Base-by-base conservation (phyloP, 1,284 basidiomycete genomes). In the Naganishia albida region DNA sequence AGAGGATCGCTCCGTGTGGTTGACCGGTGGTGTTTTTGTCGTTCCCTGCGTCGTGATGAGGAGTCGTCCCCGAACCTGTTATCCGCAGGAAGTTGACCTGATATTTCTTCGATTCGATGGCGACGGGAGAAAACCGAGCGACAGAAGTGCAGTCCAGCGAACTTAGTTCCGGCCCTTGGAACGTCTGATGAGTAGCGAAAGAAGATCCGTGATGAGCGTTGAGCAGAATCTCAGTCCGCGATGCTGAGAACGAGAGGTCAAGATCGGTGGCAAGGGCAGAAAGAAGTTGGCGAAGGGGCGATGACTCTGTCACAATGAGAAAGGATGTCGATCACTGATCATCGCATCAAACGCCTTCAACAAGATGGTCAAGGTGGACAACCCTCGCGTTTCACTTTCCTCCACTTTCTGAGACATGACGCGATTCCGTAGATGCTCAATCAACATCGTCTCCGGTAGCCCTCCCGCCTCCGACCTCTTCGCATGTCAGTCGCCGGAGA, bases 361-460 rank as follows among this genome's bases (percentile, higher is more conserved):
- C 7, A 16, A 20, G 15, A 18, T 20, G n/a, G 42, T 49, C 7
- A 16, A 20, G 15, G 6, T 20, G n/a, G 42, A 43, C 26, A 38
- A 38, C 34, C 18, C 16, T 53, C 51, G 51, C 34, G 40, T 43
- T 43, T 43, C 40, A 56, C 43, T 34, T 34, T 34, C 34, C 34
- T 34, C 34, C 34, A 34, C 8, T 43, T 34, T 60, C 57, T 60
- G 57, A 60, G 57, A 60, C 57, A 60, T 48, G 39, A 12, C 40
- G 46, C 13, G 2, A 12, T 15, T 3, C 0, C 10, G 44, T 60
- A 60, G 57, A 60, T 50, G 7, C 2, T 60, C 34, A 60, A 10
- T 28, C 46, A 60, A 60, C 57, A 60, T 50, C 15, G 28, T 18
- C 12, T n/a, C 10, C 34, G 34, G 34, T 26, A 42, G 26, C 26